Base-by-base conservation (phyloP, 176 grass and related monocot species). In the Triticum turgidum region DNA sequence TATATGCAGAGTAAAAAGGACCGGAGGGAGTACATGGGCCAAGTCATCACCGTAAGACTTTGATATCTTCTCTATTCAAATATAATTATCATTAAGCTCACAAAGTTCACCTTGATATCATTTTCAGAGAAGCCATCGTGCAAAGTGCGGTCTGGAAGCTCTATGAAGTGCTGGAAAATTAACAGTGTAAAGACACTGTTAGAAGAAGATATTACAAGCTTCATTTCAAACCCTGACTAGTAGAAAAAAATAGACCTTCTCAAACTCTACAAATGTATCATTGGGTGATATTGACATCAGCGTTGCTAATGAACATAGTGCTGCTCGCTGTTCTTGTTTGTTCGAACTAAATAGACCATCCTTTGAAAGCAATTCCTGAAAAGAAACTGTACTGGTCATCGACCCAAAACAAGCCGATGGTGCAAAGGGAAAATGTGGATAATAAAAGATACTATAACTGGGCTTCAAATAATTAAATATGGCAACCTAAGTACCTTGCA, bases 261-360 rank as follows among this genome's bases (percentile, higher is more conserved):
- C 91, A 89, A 98, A 98, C 66, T 98, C 93, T 61, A 81, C n/a
- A 90, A 94, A 98, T 89, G 93, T 87, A 76, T 98, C 96, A 45
- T 77, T 91, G 18, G 96, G 93, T 59, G 86, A 91, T 89, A 98
- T 92, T 81, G 80, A 88, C 96, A 98, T 98, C 78, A 98, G 80
- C 3, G 90, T 98, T 17, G 93, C 87, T 84, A 98, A 91, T 27
- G 96, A 94, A 74, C 76, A 77, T 84, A 90, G 89, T 84, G 96
- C 88, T 69, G 93, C 93, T 76, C 5, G 42, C 34, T 88, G 85
- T 58, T 88, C 82, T 83, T 88, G 84, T 58, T 81, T 73, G 79
- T 94, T 94, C 24, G 88, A 85, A 90, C 91, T 94, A 83, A 91
- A 94, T 83, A 98, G 47, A 82, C 93, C 96, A 47, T 89, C 82